A percentile compares a stretch with the other conserved stretches of the same genome.
Conservation (phyloP, 2,329 filamentous ascomycete genomes). For the Tolypocladium inflatum region DNA sequence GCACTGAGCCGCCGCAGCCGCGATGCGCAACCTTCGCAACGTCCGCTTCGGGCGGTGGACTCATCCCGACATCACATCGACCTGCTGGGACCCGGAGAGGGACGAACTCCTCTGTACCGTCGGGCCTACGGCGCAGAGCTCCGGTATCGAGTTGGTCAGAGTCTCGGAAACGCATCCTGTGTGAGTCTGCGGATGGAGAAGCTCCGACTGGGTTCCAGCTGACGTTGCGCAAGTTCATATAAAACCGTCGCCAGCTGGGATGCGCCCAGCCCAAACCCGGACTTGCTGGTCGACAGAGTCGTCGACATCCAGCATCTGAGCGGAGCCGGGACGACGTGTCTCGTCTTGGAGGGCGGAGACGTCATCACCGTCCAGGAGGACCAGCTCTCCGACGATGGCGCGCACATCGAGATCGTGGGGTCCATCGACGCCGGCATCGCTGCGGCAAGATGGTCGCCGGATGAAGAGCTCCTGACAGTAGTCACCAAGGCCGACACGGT, state of each 20-base stretch:
- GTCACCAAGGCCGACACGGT: conserved; percentile 71
- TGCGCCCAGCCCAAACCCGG: conserved; percentile 68
- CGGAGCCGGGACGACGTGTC: conserved; percentile 66
- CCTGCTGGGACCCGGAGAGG: conserved; percentile 75
- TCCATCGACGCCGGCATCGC: conserved; percentile 88
- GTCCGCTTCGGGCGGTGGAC: conserved; percentile 61
- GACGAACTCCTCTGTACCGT: conserved; percentile 75
- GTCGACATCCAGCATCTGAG: conserved; percentile 77
- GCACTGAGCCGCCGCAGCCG: conserved; percentile 3
- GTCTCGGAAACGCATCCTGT: conserved; percentile 32
- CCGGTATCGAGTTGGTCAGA: conserved; percentile 63
- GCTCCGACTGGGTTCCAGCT: not conserved
- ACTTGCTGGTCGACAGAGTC: conserved; percentile 65
- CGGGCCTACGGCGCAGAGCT: conserved; percentile 63
- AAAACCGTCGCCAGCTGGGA: conserved; percentile 73
- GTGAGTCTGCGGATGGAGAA: conserved; percentile 2
- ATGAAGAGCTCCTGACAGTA: conserved; percentile 82
- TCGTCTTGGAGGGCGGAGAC: conserved; percentile 84
- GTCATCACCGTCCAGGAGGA: conserved; percentile 75
- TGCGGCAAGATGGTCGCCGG: conserved; percentile 86
- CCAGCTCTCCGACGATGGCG: conserved; percentile 40
- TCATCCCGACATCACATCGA: conserved; percentile 57
- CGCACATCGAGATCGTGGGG: conserved; percentile 88
- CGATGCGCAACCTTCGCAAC: conserved; percentile 83
- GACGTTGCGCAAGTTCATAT: conserved; percentile 14